phyloP scores from a whole-genome alignment of 495 filamentous ascomycete species.

The Saxophila tyrrhenica region DNA sequence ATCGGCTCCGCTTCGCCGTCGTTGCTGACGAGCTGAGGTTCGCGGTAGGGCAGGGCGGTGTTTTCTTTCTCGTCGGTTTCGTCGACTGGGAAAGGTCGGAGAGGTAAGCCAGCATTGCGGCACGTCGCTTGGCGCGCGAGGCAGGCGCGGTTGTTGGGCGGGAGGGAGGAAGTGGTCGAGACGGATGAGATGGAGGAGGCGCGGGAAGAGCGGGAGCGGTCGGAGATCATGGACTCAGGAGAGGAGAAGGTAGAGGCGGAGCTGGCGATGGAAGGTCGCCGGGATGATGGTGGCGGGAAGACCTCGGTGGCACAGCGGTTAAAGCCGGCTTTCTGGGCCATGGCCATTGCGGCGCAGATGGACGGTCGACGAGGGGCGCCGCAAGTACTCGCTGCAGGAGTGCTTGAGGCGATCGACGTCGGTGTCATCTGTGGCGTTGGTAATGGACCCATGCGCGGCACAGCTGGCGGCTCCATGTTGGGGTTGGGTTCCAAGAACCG shows the following conservation, averaged over 20 bases:
- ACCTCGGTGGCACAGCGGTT: conserved; percentile 24
- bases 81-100: conserved; percentile 13
- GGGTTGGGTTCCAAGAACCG: conserved; percentile 29
- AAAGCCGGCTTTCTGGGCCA: conserved; percentile 49
- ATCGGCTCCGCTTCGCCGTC: conserved; percentile 10
- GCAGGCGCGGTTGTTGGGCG: conserved; percentile 48
- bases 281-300: conserved; percentile 17
- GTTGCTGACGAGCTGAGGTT: conserved; percentile 4
- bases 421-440: conserved; percentile 75
- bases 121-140: conserved; percentile 75
- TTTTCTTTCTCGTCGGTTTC: conserved; percentile 23
- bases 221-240: conserved; percentile 84
- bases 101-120: conserved; percentile 55
- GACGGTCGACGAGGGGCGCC: conserved; percentile 48
- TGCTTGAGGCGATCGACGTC: conserved; percentile 58
- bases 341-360: conserved; percentile 71
- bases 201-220: conserved; percentile 47
- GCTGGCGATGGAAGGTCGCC: conserved; percentile 49
- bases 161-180: conserved; percentile 45
- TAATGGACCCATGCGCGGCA: conserved; percentile 53
- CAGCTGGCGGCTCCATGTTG: conserved; percentile 27
- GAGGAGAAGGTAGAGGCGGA: conserved; percentile 69
- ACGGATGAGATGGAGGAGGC: conserved; percentile 44
- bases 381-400: conserved; percentile 81
- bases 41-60: conserved; percentile 17